Percentiles rank a stretch among this genome's conserved stretches.
phyloP scores from a whole-genome alignment of 192 early-diverging fungal genomes.

The Linnemannia hyalina region DNA sequence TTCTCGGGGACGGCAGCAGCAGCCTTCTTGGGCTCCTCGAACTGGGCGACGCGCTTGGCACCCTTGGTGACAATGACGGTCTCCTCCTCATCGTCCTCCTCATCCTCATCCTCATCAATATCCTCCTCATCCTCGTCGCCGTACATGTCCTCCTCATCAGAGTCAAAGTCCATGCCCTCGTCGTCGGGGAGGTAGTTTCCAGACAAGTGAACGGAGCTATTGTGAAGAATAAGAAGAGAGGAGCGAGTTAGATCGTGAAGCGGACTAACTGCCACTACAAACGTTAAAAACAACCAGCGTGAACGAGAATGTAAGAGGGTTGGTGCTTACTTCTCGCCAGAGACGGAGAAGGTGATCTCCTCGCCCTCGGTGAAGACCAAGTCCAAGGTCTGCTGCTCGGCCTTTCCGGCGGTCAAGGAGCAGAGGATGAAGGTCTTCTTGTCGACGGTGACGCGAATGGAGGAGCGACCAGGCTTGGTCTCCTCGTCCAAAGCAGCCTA shows the following conservation, averaged over 20 bases:
- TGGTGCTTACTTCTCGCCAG: constrained; percentile 66
- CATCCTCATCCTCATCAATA: constrained; percentile 54
- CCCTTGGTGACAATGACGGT: constrained; percentile 58
- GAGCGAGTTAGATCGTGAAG: constrained; percentile 3
- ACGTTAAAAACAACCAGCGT: not conserved
- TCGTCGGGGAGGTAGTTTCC: constrained; percentile 78
- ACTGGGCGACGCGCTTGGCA: constrained; percentile 58
- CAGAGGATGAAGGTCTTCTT: constrained; percentile 82
- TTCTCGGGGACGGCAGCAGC: constrained; percentile 44
- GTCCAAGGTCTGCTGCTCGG: constrained; percentile 82
- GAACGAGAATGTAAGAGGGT: not conserved
- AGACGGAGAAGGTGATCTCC: constrained; percentile 80
- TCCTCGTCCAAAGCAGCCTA: constrained; percentile 78
- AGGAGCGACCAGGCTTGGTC: constrained; percentile 69
- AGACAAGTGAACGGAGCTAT: constrained; percentile 74
- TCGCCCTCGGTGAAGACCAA: constrained; percentile 77
- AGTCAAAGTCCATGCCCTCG: constrained; percentile 59
- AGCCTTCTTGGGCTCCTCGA: constrained; percentile 46
- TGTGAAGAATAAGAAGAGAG: not conserved
- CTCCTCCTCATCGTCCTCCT: constrained; percentile 57
- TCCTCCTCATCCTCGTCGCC: constrained; percentile 50
- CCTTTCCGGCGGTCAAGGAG: constrained; percentile 77
- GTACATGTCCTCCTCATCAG: constrained; percentile 57
- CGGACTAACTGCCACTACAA: not conserved
- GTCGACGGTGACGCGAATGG: constrained; percentile 76